Base-by-base conservation (phyloP, 108 stramenopile genomes). In the Seminavis robusta region DNA sequence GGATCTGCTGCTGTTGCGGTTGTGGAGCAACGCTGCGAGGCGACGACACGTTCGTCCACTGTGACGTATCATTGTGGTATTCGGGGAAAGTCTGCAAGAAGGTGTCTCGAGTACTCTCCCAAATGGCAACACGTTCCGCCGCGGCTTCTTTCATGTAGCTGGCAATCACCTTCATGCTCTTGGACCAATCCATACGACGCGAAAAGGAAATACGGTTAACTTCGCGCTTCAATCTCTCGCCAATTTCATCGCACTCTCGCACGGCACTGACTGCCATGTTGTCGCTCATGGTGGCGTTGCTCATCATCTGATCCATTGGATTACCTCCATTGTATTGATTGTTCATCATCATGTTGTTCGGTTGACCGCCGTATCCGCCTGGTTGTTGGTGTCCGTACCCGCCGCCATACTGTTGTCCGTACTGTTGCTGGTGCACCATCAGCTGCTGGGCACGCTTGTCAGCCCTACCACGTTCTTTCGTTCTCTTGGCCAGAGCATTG, bases 171-270 rank as follows among this genome's bases (percentile, higher is more conserved):
- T 84, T 88, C 63, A 92, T 77, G 56, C 80, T 76, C 3, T 52
- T 48, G 63, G 67, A 69, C 90, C 90, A 92, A 47, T 86, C 78
- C 17, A 27, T 65, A 23, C 83, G 74, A 31, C 90, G 70, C 20
- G 77, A 49, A 15, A 56, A 59, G 28, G 80, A 69, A 34, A 92
- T 65, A 33, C 90, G 77, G 42, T 73, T 76, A 24, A 92, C 85
- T 56, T 92, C 90, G n/a, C 45, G 72, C 54, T 82, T 80, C 28
- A 92, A 47, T 7, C 75, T 50, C 27, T 50, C 44, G 11, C 80
- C 90, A 32, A 92, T 72, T 33, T 84, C 79, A 45, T 92, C 84
- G n/a, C 80, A 81, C 65, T 86, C 82, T 36, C 58, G 64, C 7
- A 61, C 69, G 16, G 84, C 70, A 37, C 68, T 79, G 19, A 56